Evolutionary conservation across 495 filamentous ascomycete species (phyloP).

Genomic region (Parachaetomium inaequale): DNA sequence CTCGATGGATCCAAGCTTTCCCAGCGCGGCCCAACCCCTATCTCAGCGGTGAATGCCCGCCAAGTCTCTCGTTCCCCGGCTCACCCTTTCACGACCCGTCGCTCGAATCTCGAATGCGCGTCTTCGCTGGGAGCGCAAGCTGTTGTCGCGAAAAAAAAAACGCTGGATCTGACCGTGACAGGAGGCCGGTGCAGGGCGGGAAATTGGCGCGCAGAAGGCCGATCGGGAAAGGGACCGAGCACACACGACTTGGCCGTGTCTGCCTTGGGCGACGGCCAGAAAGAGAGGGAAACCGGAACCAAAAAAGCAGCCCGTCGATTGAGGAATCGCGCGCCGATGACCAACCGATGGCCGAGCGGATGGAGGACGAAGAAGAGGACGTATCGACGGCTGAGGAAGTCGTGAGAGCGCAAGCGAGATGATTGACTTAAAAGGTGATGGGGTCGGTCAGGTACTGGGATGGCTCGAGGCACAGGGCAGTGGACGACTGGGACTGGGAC

Average conservation of each 20-base stretch:
- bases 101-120: slow-evolving; percentile 13
- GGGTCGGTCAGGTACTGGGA: slow-evolving; percentile 35
- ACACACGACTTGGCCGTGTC: slow-evolving; percentile 26
- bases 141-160: slow-evolving; percentile 17
- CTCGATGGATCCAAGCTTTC: slow-evolving; percentile 20
- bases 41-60: slow-evolving; percentile 26
- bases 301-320: slow-evolving; percentile 21
- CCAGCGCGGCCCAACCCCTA: slow-evolving; percentile 28
- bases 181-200: slow-evolving; percentile 24
- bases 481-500: slow-evolving; percentile 31
- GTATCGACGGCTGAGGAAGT: slow-evolving; percentile 37
- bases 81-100: slow-evolving; percentile 18
- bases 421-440: slow-evolving; percentile 45
- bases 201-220: slow-evolving; percentile 34
- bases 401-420: slow-evolving; percentile 48
- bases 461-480: slow-evolving; percentile 34
- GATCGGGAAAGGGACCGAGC: slow-evolving; percentile 25
- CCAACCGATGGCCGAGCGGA: slow-evolving; percentile 30
- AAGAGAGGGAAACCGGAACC: slow-evolving; percentile 16
- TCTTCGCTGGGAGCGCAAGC: slow-evolving; percentile 8
- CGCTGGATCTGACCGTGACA: slow-evolving; percentile 17
- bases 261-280: slow-evolving; percentile 11
- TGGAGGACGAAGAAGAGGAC: slow-evolving; percentile 26
- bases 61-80: slow-evolving; percentile 17
- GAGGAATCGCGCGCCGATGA: slow-evolving; percentile 24